Evolutionary conservation across 2,329 filamentous ascomycete species (phyloP).

Genomic region (Sarocladium strictum): DNA sequence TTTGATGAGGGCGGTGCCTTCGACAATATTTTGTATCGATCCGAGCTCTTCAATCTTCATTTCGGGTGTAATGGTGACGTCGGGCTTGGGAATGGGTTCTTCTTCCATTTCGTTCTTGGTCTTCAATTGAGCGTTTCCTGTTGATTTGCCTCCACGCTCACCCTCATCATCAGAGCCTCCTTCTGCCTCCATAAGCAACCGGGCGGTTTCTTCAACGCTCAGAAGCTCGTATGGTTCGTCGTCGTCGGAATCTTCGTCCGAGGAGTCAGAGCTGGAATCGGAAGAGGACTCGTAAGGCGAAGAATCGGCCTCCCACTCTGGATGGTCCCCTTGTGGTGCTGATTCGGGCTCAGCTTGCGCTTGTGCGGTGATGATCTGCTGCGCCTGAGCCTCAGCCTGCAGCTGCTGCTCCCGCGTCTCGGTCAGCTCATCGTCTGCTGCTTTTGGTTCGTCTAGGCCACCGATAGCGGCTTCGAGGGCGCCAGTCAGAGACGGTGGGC

Average conservation of each 20-base stretch:
- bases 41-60: slow-evolving; percentile 76
- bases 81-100: slow-evolving; percentile 63
- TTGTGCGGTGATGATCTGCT: slow-evolving; percentile 8
- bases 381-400: neutral
- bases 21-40: slow-evolving; percentile 68
- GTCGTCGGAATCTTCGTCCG: slow-evolving; percentile 52
- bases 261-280: slow-evolving; percentile 54
- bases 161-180: slow-evolving; percentile 74
- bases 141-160: slow-evolving; percentile 36
- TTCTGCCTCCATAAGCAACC: slow-evolving; percentile 79
- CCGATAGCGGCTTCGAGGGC: slow-evolving; percentile 39
- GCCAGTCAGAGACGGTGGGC: slow-evolving; percentile 31
- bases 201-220: slow-evolving; percentile 74
- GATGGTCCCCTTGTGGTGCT: slow-evolving; percentile 36
- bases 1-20: slow-evolving; percentile 71
- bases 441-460: slow-evolving; percentile 22
- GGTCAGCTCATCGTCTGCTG: slow-evolving; percentile 12
- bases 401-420: neutral
- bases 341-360: slow-evolving; percentile 8
- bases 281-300: slow-evolving; percentile 67
- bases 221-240: slow-evolving; percentile 66
- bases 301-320: slow-evolving; percentile 82
- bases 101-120: slow-evolving; percentile 77
- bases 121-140: slow-evolving; percentile 46
- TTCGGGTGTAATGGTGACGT: slow-evolving; percentile 69